Conservation (phyloP, 768 basidiomycete genomes). For the Boletellus emodensis region DNA sequence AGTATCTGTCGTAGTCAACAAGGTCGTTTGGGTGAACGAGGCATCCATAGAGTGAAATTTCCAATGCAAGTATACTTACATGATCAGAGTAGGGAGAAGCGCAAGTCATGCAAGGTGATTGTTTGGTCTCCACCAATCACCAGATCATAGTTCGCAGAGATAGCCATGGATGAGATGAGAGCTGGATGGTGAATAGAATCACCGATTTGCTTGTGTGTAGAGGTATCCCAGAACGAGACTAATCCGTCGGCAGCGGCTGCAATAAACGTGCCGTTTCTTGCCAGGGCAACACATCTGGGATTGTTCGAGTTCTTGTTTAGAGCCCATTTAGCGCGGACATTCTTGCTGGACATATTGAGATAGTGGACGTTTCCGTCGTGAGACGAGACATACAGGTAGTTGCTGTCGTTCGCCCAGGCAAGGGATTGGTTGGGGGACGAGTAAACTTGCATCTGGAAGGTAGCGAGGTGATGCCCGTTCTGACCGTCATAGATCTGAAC, state of each 20-base stretch:
- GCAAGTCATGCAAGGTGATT: background rate
- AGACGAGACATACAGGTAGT: slow-evolving; percentile 1
- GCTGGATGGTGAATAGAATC: background rate
- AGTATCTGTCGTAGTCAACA: background rate
- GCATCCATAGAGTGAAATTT: no score
- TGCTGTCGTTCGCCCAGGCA: background rate
- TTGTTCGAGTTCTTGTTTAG: background rate
- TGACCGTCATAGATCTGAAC: background rate
- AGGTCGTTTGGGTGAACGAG: background rate
- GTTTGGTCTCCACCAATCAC: background rate
- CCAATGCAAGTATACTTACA: background rate
- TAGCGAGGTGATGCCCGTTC: background rate
- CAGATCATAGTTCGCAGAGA: background rate
- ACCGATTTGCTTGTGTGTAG: slow-evolving; percentile 2
- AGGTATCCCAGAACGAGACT: slow-evolving; percentile 8
- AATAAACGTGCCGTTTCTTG: slow-evolving; percentile 1
- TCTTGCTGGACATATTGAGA: no score
- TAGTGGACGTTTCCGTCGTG: background rate
- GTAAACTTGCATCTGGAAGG: background rate
- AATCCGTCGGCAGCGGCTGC: background rate
- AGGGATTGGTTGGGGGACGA: background rate
- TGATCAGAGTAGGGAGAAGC: background rate
- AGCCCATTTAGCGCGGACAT: background rate
- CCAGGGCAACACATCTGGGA: background rate
- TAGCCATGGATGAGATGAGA: background rate